phyloP scores from a whole-genome alignment of 2,329 filamentous ascomycete genomes.

The Aspergillus sp. region DNA sequence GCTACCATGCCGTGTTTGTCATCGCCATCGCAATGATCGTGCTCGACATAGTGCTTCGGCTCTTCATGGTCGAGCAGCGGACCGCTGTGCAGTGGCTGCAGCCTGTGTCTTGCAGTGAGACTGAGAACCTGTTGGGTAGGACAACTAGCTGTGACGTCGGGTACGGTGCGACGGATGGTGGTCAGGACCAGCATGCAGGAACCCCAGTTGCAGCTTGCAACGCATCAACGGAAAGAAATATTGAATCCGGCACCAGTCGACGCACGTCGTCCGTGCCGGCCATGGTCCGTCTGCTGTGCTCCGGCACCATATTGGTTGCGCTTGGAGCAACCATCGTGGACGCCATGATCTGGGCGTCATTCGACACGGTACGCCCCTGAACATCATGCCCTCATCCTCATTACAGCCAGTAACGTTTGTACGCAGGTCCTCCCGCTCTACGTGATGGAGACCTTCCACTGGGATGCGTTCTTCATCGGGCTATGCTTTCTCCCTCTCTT shows the following conservation, averaged over 20 bases:
- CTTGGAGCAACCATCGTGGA: slow-evolving; percentile 48
- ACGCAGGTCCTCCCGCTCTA: slow-evolving; percentile 53
- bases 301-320: slow-evolving; percentile 43
- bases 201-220: background rate
- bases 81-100: slow-evolving; percentile 14
- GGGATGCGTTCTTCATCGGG: slow-evolving; percentile 56
- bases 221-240: background rate
- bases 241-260: slow-evolving; percentile 10
- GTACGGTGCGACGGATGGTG: background rate
- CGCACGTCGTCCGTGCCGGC: slow-evolving; percentile 14
- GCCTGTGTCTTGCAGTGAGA: slow-evolving; percentile 5
- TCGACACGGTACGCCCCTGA: slow-evolving; percentile 44
- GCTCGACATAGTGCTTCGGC: slow-evolving; percentile 59
- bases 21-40: slow-evolving; percentile 48
- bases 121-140: slow-evolving; percentile 7
- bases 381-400: background rate
- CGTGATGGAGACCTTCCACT: slow-evolving; percentile 54
- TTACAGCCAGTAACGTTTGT: background rate
- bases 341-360: slow-evolving; percentile 51
- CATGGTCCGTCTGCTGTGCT: slow-evolving; percentile 33
- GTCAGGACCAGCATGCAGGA: background rate
- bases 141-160: background rate
- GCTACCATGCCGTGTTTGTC: slow-evolving; percentile 30
- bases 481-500: slow-evolving; percentile 59
- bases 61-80: slow-evolving; percentile 55